Evolutionary conservation across 768 basidiomycete species (phyloP).

Genomic region (Lentinula raphanica): DNA sequence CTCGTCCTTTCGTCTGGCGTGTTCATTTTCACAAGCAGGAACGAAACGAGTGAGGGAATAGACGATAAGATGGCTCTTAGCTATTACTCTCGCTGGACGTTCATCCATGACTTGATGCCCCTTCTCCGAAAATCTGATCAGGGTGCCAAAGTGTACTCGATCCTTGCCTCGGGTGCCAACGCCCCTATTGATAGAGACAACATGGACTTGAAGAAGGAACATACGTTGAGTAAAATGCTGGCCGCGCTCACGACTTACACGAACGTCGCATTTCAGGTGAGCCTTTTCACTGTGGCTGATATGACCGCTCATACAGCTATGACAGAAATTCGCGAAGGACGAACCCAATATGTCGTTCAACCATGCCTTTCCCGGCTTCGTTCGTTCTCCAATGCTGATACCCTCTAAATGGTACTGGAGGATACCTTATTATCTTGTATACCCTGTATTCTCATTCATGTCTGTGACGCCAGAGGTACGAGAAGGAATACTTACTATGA

Average conservation of each 20-base stretch:
- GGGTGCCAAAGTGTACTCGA: constrained; percentile 25
- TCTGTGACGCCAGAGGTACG: not conserved
- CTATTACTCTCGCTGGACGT: constrained; percentile 30
- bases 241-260: constrained; percentile 19
- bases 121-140: constrained; percentile 17
- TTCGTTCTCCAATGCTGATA: not conserved
- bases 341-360: constrained; percentile 29
- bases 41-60: constrained; percentile 30
- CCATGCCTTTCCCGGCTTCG: constrained; percentile 30
- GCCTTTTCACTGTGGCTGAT: not conserved
- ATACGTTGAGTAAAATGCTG: constrained; percentile 13
- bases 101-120: constrained; percentile 26
- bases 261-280: constrained; percentile 20
- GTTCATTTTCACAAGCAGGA: constrained; percentile 19
- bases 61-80: constrained; percentile 26
- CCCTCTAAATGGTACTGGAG: not conserved
- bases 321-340: constrained; percentile 26
- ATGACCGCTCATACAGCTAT: not conserved
- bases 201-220: constrained; percentile 26
- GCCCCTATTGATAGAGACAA: constrained; percentile 20
- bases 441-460: not conserved
- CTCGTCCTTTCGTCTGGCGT: constrained; percentile 25
- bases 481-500: too few species aligned
- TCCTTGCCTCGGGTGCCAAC: constrained; percentile 17
- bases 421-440: not conserved